Evolutionary conservation across 2,329 filamentous ascomycete genomes (phyloP).

Genomic region (Diplodia scrobiculata): DNA sequence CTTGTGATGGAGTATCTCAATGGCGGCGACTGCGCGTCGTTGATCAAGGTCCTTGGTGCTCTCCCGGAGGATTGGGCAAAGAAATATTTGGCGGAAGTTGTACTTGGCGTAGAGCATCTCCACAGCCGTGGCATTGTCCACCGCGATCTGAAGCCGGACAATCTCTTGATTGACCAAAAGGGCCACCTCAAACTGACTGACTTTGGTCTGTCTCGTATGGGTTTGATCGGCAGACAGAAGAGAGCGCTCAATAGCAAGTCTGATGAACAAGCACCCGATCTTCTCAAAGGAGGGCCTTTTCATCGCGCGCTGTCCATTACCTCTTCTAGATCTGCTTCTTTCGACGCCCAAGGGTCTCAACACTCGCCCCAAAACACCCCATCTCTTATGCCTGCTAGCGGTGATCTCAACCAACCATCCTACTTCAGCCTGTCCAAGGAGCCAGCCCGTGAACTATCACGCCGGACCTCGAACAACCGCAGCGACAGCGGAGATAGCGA

Average conservation of each 20-base stretch:
- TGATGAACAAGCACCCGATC: slow-evolving; percentile 83
- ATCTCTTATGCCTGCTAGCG: slow-evolving; percentile 75
- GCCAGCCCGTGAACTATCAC: slow-evolving; percentile 61
- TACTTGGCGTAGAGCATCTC: slow-evolving; percentile 94
- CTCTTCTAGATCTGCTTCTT: slow-evolving; percentile 89
- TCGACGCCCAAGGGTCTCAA: slow-evolving; percentile 74
- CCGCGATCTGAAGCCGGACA: slow-evolving; percentile 94
- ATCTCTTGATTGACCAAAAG: slow-evolving; percentile 93
- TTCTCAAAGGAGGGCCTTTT: slow-evolving; percentile 90
- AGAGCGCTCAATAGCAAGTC: slow-evolving; percentile 77
- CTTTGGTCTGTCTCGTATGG: slow-evolving; percentile 96
- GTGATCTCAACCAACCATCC: slow-evolving; percentile 76
- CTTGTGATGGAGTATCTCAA: slow-evolving; percentile 99
- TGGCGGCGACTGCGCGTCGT: slow-evolving; percentile 91
- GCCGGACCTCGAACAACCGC: slow-evolving; percentile 75
- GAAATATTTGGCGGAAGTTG: slow-evolving; percentile 94
- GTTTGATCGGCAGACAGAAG: slow-evolving; percentile 93
- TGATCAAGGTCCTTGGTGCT: slow-evolving; percentile 91
- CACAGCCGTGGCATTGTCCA: slow-evolving; percentile 95
- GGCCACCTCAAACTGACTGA: slow-evolving; percentile 96
- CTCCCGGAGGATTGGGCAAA: slow-evolving; percentile 97
- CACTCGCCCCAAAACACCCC: slow-evolving; percentile 84
- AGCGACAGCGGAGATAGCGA: slow-evolving; percentile 95
- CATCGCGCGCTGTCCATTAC: slow-evolving; percentile 79
- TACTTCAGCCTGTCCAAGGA: slow-evolving; percentile 81